Conservation (phyloP, 1,139 yeast genomes). For the Pichia cactophila region DNA sequence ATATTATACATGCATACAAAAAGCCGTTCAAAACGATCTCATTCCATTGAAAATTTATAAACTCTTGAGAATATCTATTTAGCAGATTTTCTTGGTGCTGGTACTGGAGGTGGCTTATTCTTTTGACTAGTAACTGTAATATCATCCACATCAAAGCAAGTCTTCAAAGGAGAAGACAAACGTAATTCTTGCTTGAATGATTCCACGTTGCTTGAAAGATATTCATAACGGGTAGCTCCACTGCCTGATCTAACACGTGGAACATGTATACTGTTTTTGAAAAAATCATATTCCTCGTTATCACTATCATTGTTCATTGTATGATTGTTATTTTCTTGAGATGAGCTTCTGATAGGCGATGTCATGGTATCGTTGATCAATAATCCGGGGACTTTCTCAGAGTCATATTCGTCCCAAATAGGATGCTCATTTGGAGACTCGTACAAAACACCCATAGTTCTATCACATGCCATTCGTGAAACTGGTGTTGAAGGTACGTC, state of each 20-base stretch:
- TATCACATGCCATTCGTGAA: constrained; percentile 7
- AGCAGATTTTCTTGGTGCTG: constrained; percentile 11
- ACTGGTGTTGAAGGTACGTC: constrained; percentile 6
- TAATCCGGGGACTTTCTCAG: constrained; percentile 4
- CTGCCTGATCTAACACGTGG: constrained; percentile 15
- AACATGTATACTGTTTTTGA: neutral
- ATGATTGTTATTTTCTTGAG: neutral
- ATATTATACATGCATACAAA: neutral
- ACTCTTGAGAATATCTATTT: too few species aligned
- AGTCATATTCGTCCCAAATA: constrained; percentile 13
- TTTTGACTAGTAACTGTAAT: neutral
- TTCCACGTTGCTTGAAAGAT: constrained; percentile 12
- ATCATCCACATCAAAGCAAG: neutral
- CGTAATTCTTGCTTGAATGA: constrained; percentile 11
- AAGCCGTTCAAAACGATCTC: too few species aligned
- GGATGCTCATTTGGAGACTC: constrained; percentile 15
- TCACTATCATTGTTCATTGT: neutral
- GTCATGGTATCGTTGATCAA: neutral
- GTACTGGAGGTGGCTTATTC: constrained; percentile 11
- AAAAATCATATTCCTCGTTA: neutral
- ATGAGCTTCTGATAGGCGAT: neutral
- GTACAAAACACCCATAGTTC: constrained; percentile 17
- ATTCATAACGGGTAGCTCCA: constrained; percentile 16
- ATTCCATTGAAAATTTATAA: too few species aligned
- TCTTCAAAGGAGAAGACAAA: constrained; percentile 5